Evolutionary conservation across 495 filamentous ascomycete species (phyloP).

Genomic region (Penicillium flavigenum): DNA sequence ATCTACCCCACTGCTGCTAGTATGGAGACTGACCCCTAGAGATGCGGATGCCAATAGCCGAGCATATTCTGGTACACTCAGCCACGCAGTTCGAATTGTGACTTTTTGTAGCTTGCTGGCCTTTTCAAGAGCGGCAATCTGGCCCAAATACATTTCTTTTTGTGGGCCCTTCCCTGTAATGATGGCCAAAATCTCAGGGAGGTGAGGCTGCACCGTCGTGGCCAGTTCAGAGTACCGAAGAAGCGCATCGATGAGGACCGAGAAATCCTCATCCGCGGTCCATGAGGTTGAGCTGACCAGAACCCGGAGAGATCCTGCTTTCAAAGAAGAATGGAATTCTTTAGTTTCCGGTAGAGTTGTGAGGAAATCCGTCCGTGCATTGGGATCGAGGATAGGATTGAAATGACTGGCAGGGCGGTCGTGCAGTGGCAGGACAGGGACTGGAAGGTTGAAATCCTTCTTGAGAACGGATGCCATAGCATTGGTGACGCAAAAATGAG

Average conservation of each 20-base stretch:
- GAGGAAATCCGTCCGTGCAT: conserved; percentile 59
- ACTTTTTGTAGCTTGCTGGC: conserved; percentile 63
- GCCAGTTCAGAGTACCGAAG: conserved; percentile 63
- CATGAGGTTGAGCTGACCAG: conserved; percentile 92
- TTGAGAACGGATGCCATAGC: conserved; percentile 79
- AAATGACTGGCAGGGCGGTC: conserved; percentile 86
- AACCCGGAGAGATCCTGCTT: conserved; percentile 57
- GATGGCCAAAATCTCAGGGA: conserved; percentile 72
- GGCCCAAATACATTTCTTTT: conserved; percentile 68
- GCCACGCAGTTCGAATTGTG: conserved; percentile 75
- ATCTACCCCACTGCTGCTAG: conserved; percentile 89
- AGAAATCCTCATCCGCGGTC: conserved; percentile 97
- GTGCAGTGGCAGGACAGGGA: conserved; percentile 72
- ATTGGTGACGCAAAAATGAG: conserved; percentile 82
- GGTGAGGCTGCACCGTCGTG: conserved; percentile 26
- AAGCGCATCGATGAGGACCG: conserved; percentile 80
- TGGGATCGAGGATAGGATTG: conserved; percentile 56
- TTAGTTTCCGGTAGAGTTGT: conserved; percentile 56
- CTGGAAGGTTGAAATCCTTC: conserved; percentile 57
- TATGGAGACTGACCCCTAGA: conserved; percentile 87
- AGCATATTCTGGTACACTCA: conserved; percentile 81
- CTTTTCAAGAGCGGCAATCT: conserved; percentile 57
- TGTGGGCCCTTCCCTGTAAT: conserved; percentile 94
- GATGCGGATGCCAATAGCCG: conserved; percentile 83
- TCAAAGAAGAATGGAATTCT: conserved; percentile 54